Evolutionary conservation across 495 filamentous ascomycete species (phyloP).

Genomic region (Jackrogersella multiformis): DNA sequence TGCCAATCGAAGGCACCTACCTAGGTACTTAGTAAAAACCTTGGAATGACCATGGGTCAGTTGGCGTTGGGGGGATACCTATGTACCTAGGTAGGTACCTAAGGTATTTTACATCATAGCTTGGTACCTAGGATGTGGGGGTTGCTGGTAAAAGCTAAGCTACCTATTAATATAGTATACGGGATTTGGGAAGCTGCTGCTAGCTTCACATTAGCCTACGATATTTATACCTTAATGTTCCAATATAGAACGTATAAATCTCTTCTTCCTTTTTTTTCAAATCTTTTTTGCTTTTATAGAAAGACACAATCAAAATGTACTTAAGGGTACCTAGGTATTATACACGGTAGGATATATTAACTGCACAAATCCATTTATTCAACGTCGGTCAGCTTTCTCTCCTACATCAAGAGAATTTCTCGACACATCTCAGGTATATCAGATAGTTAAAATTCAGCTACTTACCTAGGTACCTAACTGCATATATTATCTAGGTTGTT

Average conservation of each 20-base stretch:
- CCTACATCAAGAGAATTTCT: neutral
- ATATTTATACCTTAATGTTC: neutral
- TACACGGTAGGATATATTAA: neutral
- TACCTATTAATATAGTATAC: neutral
- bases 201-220: constrained; percentile 1
- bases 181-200: neutral
- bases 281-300: neutral
- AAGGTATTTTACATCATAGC: no score
- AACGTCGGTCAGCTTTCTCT: neutral
- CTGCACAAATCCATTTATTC: neutral
- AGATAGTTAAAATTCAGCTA: no score
- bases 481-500: no score
- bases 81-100: no score
- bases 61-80: no score
- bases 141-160: constrained; percentile 26
- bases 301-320: no score
- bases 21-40: no score
- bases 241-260: neutral
- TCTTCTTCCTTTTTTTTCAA: neutral
- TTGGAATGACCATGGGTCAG: no score
- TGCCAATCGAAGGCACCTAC: no score
- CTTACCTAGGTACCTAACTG: no score
- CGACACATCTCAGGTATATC: no score
- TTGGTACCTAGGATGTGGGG: constrained; percentile 29
- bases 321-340: no score